A percentile compares a stretch with the other conserved stretches of the same genome.
Evolutionary conservation across 2,329 filamentous ascomycete genomes (phyloP).

Genomic region (Fusarium foetens): DNA sequence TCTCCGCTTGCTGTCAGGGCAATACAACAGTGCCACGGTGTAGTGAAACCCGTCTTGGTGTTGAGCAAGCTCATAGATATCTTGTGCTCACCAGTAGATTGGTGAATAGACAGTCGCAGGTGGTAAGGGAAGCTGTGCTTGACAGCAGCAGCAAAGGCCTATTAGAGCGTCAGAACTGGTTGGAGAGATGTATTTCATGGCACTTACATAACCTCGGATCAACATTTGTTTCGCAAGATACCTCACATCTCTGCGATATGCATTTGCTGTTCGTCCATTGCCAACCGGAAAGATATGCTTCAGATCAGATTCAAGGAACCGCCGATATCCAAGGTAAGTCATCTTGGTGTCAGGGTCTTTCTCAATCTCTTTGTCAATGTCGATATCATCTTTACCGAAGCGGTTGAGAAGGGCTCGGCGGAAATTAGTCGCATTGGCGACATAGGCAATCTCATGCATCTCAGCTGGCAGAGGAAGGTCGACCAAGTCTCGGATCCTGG

Average conservation of each 20-base stretch:
- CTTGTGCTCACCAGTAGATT: conserved; percentile 43
- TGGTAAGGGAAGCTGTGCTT: conserved; percentile 42
- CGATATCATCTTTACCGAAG: conserved; percentile 38
- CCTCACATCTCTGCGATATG: conserved; percentile 42
- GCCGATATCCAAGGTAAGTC: conserved; percentile 46
- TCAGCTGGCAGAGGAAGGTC: conserved; percentile 52
- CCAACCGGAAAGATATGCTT: conserved; percentile 44
- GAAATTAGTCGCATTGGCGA: conserved; percentile 47
- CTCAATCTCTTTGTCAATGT: conserved; percentile 46
- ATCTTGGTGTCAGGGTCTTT: conserved; percentile 43
- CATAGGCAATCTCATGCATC: conserved; percentile 55
- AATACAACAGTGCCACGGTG: conserved; percentile 47
- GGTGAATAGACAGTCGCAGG: conserved; percentile 47
- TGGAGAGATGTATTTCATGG: accelerated
- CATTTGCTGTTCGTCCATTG: conserved; percentile 27
- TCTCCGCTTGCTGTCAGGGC: neutral
- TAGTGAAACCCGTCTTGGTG: conserved; percentile 47
- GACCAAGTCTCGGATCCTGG: conserved; percentile 58
- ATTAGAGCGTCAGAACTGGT: neutral
- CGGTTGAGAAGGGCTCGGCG: conserved; percentile 44
- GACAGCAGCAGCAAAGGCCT: conserved; percentile 47
- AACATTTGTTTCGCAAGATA: conserved; percentile 49
- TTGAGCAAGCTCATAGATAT: conserved; percentile 45
- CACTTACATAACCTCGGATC: conserved; percentile 44
- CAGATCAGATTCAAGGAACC: conserved; percentile 46